These are phyloP conservation scores for Hibiscus trionum DNA, from an alignment of 345 rosid genomes.

Conservation along the genomic window DNA sequence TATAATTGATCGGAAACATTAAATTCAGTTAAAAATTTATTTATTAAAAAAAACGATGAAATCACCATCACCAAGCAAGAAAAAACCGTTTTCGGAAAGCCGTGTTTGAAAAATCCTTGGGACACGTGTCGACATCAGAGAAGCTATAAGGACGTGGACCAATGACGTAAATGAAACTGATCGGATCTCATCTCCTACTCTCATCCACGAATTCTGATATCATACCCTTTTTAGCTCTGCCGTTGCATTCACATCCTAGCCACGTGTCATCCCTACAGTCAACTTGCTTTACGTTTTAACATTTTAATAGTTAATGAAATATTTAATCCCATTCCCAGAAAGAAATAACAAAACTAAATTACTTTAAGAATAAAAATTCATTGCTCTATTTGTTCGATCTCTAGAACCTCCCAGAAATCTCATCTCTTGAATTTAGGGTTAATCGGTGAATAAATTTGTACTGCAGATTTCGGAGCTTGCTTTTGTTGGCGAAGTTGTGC, in stretches of 20 bases:
- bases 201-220: constrained; percentile 85
- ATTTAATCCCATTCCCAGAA: neutral
- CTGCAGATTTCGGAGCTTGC: constrained; percentile 13
- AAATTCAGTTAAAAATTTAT: too few species aligned
- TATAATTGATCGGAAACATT: too few species aligned
- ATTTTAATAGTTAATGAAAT: constrained; percentile 19
- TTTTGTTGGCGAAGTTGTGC: neutral
- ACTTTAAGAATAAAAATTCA: constrained; percentile 7
- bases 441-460: neutral
- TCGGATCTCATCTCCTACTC: constrained; percentile 59
- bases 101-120: neutral
- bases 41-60: neutral
- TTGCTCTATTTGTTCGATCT: constrained; percentile 19
- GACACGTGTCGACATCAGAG: constrained; percentile 22
- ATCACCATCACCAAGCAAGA: neutral
- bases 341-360: neutral
- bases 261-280: constrained; percentile 46
- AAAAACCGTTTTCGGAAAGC: neutral
- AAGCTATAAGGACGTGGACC: constrained; percentile 48
- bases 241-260: constrained; percentile 31
- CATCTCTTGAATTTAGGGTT: constrained; percentile 7
- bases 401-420: constrained; percentile 35
- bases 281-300: constrained; percentile 20
- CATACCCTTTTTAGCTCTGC: constrained; percentile 19
- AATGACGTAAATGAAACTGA: constrained; percentile 51